These are phyloP conservation scores for Schoenoplectus tabernaemontani DNA, from an alignment of 202 grass and related monocot genomes.

Conservation along the genomic window DNA sequence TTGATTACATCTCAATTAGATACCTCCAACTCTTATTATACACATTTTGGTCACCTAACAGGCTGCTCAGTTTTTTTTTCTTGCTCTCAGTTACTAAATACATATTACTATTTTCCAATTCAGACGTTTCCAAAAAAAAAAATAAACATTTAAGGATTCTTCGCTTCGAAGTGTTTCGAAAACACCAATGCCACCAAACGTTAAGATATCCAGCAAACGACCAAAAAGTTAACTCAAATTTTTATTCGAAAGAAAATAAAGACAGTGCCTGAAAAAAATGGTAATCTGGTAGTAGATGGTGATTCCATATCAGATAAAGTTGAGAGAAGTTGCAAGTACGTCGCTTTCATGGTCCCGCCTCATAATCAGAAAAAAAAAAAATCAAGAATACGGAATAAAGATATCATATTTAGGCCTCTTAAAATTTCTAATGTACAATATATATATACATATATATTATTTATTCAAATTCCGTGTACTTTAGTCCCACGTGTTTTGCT, in stretches of 20 bases:
- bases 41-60: not conserved
- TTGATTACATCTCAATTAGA: not conserved
- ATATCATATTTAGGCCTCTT: not conserved
- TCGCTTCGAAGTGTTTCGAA: not conserved
- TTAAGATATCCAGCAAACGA: not conserved
- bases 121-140: not conserved
- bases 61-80: not conserved
- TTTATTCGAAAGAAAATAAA: not conserved
- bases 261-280: not conserved
- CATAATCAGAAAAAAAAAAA: not conserved
- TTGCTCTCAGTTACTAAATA: not conserved
- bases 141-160: not conserved
- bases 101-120: not conserved
- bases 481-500: not conserved
- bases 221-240: not conserved
- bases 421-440: not conserved
- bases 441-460: not conserved
- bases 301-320: not conserved
- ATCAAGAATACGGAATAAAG: not conserved
- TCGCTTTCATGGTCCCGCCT: not conserved
- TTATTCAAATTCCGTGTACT: not conserved
- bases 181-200: not conserved
- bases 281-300: not conserved
- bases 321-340: not conserved
- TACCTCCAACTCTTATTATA: not conserved